Base-by-base conservation (phyloP, 768 basidiomycete genomes). In the Boletus subcaerulescens region DNA sequence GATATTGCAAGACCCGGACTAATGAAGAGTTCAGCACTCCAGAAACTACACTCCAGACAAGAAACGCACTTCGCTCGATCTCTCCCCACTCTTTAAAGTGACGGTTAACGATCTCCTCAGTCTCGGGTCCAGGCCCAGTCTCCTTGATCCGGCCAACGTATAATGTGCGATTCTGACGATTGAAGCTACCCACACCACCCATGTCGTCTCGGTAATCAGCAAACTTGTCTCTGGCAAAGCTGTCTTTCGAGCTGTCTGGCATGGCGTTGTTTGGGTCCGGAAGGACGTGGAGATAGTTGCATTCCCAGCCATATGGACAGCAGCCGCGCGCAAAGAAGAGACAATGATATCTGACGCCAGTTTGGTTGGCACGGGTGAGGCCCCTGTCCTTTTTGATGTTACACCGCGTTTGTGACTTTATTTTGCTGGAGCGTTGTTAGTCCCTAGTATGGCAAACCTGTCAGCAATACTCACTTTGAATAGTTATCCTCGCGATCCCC, bases 121-220 rank as follows among this genome's bases (percentile, higher is more conserved):
- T 95, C 73, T 98, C 96, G 17, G 80, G 77, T 26, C 94, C 92
- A 38, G 77, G 84, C 0, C 92, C 91, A 0, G 89, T 91, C 76
- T 97, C 95, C 68, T 91, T 90, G 61, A 99, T 94, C 52, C 93
- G 80, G 3, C 96, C 96, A 43, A 99, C 83, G 68, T 99, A 99
- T 15, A 99, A 69, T 38, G 97, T 98, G 55, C 96, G 76, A 70
- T 99, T 99, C 71, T 93, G 89, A 38, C 95, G 76, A 64, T 89
- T 90, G 75, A 98, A 98, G 56, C 91, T 93, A 13, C 97, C 97
- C 31, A 98, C 96, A 73, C 97, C 97, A 63, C 97, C 97, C 97
- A 99, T 98, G 69, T 99, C 97, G 69, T 99, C 97, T 56, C 96
- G 78, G 72, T 99, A 99, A 72, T 97, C 94, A 0, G 94, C 76